These are phyloP conservation scores for Oryza brachyantha DNA, from an alignment of 176 grass and related monocot genomes.

Conservation along the genomic window DNA sequence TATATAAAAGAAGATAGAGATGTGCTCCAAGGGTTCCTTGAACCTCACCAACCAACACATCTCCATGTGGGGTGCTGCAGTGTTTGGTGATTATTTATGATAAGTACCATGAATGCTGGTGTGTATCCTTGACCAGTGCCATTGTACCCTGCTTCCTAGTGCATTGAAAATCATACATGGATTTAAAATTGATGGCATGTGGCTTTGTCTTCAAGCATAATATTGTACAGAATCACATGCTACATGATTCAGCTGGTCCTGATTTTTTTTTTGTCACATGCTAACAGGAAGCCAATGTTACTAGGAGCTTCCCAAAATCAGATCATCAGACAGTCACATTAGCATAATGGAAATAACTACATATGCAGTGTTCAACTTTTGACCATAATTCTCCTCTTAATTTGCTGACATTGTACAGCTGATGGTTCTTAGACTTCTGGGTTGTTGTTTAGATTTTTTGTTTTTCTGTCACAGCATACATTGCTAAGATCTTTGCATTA, in stretches of 20 bases:
- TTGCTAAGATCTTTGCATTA: neutral
- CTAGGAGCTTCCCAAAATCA: neutral
- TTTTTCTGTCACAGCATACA: neutral
- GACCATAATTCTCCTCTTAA: neutral
- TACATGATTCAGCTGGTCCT: neutral
- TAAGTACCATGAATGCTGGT: neutral
- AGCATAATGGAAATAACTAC: neutral
- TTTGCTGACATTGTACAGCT: neutral
- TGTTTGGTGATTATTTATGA: conserved; percentile 10
- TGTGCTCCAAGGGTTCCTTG: neutral
- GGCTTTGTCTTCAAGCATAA: conserved; percentile 14
- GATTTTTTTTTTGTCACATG: neutral
- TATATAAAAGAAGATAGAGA: neutral
- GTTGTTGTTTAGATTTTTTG: neutral
- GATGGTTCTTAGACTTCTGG: neutral
- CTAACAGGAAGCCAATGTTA: neutral
- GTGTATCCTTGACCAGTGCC: conserved; percentile 14
- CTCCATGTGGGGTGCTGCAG: conserved; percentile 4
- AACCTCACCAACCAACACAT: conserved; percentile 26
- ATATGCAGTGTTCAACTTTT: neutral
- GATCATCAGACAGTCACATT: neutral
- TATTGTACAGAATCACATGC: neutral
- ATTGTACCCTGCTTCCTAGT: conserved; percentile 13
- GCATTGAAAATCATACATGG: neutral
- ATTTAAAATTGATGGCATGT: conserved; percentile 1